phyloP scores from a whole-genome alignment of 805 yeast species.

The Monosporozyma unispora region DNA sequence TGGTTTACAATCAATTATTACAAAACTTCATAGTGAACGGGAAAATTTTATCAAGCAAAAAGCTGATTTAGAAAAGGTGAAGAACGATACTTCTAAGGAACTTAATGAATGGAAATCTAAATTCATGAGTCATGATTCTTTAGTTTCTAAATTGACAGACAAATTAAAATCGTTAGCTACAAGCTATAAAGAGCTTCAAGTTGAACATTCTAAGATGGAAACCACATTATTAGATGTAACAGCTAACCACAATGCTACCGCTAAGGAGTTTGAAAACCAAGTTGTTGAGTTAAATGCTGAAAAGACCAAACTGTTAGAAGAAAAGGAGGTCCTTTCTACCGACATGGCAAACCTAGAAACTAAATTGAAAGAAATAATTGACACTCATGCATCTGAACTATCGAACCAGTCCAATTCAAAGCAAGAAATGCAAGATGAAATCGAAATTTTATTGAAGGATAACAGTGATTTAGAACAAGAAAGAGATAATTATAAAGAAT shows the following conservation, averaged over 20 bases:
- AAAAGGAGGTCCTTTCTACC: conserved; percentile 5
- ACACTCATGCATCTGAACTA: background rate
- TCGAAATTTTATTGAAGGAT: background rate
- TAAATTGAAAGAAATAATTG: background rate
- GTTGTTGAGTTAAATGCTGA: conserved; percentile 7
- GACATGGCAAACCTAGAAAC: conserved; percentile 5
- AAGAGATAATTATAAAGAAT: background rate
- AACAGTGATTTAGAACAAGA: background rate
- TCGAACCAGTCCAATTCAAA: background rate
- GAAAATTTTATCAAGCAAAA: background rate
- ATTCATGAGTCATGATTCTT: conserved; percentile 25
- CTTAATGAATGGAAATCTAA: conserved; percentile 19
- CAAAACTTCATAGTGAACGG: conserved; percentile 8
- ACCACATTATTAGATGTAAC: conserved; percentile 7
- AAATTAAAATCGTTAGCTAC: conserved; percentile 38
- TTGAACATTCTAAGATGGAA: conserved; percentile 17
- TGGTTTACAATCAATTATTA: background rate
- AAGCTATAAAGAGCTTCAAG: conserved; percentile 22
- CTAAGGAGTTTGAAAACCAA: conserved; percentile 8
- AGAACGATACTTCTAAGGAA: conserved; percentile 17
- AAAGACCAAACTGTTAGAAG: conserved; percentile 4
- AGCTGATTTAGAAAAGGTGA: conserved; percentile 17
- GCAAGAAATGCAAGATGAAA: conserved; percentile 1
- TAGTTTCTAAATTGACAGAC: conserved; percentile 37
- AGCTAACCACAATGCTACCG: conserved; percentile 9